phyloP scores from a whole-genome alignment of 2,329 filamentous ascomycete genomes.

The Stachybotrys chartarum region DNA sequence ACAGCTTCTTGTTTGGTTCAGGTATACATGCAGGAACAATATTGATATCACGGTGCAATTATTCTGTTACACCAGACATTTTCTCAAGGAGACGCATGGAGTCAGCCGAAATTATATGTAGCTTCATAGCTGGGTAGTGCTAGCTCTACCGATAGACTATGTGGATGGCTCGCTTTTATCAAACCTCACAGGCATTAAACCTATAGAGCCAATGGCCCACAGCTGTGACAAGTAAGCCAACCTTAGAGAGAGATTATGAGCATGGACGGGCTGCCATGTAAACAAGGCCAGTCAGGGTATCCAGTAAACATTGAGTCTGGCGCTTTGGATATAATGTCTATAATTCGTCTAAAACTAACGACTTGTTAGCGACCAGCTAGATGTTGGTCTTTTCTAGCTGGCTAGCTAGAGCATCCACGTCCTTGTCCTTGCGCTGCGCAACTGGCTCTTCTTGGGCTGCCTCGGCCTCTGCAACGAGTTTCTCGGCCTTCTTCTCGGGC shows the following conservation, averaged over 20 bases:
- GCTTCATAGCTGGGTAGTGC: too few species aligned
- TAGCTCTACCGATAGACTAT: too few species aligned
- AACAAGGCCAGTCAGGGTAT: neutral
- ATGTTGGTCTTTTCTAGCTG: constrained; percentile 65
- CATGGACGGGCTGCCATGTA: too few species aligned
- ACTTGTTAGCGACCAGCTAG: constrained; percentile 19
- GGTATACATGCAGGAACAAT: too few species aligned
- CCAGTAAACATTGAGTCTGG: constrained; percentile 3
- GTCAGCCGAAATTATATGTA: neutral
- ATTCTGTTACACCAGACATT: too few species aligned
- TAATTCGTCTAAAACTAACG: constrained; percentile 16
- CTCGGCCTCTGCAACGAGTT: constrained; percentile 61
- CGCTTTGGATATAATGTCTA: constrained; percentile 12
- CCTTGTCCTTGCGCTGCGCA: constrained; percentile 63
- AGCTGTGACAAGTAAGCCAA: too few species aligned
- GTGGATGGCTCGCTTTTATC: too few species aligned
- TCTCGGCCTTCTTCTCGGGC: constrained; percentile 62
- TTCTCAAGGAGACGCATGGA: neutral
- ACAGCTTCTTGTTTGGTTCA: neutral
- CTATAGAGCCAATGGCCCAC: too few species aligned
- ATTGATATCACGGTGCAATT: too few species aligned
- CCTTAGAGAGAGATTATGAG: too few species aligned
- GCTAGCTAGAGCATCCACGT: constrained; percentile 74
- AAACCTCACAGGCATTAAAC: too few species aligned
- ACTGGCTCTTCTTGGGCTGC: constrained; percentile 67